A percentile compares a stretch with the other conserved stretches of the same genome.
phyloP scores from a whole-genome alignment of 495 filamentous ascomycete genomes.

The Neurospora sp. region DNA sequence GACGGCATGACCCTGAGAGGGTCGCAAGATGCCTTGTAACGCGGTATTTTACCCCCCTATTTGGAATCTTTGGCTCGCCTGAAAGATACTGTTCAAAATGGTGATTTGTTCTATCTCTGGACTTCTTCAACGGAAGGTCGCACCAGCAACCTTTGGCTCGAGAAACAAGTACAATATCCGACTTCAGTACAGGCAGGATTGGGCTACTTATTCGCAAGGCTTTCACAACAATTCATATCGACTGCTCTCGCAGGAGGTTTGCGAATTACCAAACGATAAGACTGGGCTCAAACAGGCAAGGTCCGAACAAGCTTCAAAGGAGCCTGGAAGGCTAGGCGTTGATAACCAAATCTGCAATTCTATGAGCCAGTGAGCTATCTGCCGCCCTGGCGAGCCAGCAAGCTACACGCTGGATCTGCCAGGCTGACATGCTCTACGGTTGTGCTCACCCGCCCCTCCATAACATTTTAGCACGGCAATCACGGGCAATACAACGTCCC shows the following conservation, averaged over 20 bases:
- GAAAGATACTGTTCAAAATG: neutral
- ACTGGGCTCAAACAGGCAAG: neutral
- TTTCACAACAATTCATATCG: neutral
- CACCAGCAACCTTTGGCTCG: neutral
- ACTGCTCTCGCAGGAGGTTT: neutral
- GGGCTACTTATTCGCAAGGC: neutral
- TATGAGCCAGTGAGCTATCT: neutral
- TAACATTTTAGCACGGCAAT: neutral
- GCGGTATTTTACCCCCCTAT: neutral
- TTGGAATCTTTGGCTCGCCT: neutral
- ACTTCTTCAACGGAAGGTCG: neutral
- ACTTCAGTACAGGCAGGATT: neutral
- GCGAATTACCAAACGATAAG: neutral
- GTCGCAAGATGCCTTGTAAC: neutral
- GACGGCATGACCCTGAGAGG: constrained; percentile 3
- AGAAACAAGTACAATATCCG: neutral
- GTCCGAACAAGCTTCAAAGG: neutral
- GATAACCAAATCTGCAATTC: neutral
- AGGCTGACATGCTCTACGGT: neutral
- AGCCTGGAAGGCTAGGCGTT: neutral
- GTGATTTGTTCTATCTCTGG: neutral
- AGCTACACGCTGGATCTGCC: neutral
- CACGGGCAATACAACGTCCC: neutral
- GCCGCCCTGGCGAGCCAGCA: neutral
- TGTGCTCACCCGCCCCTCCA: neutral